Percentiles rank a stretch among this genome's conserved stretches.
Conservation (phyloP, 805 yeast genomes). For the Saitoella complicata region DNA sequence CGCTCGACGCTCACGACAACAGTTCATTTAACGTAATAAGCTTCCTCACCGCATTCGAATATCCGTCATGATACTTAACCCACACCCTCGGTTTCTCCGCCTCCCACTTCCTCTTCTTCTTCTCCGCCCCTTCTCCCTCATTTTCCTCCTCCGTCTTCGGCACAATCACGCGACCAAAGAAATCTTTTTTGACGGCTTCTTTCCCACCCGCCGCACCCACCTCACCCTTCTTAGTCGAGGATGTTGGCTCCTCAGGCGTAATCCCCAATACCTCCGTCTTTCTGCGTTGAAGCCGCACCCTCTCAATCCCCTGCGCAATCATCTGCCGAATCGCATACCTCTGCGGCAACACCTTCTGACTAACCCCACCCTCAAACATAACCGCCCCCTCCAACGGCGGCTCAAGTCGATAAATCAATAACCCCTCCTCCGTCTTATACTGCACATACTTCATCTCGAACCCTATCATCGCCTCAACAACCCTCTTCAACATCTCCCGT, state of each 20-base stretch:
- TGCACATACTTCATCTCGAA: conserved; percentile 13
- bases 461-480: conserved; percentile 15
- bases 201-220: not conserved
- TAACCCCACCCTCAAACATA: conserved; percentile 5
- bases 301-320: conserved; percentile 4
- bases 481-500: conserved; percentile 2
- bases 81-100: conserved; percentile 31
- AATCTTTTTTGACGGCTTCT: not conserved
- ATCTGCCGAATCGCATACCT: conserved; percentile 7
- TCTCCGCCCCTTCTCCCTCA: not conserved
- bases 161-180: conserved; percentile 1
- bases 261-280: not conserved
- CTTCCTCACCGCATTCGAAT: conserved; percentile 71
- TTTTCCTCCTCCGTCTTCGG: not conserved
- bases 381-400: conserved; percentile 22
- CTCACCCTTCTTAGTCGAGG: too few relatives aligned
- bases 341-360: conserved; percentile 6
- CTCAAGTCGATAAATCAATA: conserved; percentile 17
- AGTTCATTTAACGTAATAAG: conserved; percentile 56
- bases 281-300: not conserved
- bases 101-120: conserved; percentile 1
- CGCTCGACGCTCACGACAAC: conserved; percentile 25
- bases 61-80: conserved; percentile 82
- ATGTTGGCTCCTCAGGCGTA: not conserved
- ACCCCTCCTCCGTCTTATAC: conserved; percentile 19